phyloP scores from a whole-genome alignment of 1,284 basidiomycete species.

The Prillingera fragicola region DNA sequence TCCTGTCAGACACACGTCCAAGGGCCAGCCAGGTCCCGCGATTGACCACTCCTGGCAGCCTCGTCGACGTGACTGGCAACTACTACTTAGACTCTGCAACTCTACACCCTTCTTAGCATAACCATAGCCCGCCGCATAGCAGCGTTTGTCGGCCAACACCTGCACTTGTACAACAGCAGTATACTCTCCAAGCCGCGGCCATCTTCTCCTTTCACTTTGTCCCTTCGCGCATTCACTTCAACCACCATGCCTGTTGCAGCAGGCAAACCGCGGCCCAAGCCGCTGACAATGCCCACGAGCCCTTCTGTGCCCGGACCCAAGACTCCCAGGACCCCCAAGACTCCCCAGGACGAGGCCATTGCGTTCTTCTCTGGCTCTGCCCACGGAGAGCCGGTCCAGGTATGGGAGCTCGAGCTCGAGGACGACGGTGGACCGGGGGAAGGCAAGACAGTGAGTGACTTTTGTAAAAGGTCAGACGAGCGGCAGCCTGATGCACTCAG shows the following conservation, averaged over 20 bases:
- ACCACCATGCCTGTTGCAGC: background rate
- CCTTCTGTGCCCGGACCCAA: background rate
- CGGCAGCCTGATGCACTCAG: too few species aligned
- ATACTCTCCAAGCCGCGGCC: too few species aligned
- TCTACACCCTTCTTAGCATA: too few species aligned
- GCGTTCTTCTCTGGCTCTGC: conserved; percentile 67
- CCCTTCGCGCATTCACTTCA: background rate
- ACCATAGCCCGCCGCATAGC: too few species aligned
- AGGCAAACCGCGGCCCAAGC: background rate
- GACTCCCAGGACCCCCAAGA: conserved; percentile 58
- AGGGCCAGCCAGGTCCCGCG: too few species aligned
- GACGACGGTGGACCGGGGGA: conserved; percentile 82
- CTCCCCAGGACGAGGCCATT: conserved; percentile 83
- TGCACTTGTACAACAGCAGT: too few species aligned
- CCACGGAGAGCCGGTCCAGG: conserved; percentile 60
- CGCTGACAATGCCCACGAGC: background rate
- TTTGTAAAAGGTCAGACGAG: background rate
- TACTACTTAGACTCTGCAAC: too few species aligned
- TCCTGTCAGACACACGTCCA: too few species aligned
- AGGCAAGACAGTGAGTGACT: conserved; percentile 64
- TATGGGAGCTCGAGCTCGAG: conserved; percentile 78
- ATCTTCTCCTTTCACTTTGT: too few species aligned
- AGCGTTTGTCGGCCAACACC: too few species aligned
- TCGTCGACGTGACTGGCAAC: too few species aligned
- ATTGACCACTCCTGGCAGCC: too few species aligned